phyloP scores from a whole-genome alignment of 2,329 filamentous ascomycete species.

The Aspergillus terreus region DNA sequence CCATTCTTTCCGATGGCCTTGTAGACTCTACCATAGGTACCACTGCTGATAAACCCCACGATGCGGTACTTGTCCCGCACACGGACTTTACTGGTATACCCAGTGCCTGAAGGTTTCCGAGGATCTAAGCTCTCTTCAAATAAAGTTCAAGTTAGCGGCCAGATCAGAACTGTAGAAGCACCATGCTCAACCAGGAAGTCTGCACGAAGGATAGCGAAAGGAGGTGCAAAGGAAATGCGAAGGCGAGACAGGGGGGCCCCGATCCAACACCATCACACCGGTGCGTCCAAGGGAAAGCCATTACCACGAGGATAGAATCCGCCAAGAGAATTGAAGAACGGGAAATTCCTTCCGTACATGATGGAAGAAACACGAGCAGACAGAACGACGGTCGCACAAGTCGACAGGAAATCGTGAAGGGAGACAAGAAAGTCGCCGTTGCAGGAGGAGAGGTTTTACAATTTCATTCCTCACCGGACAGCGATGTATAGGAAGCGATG shows the following conservation, averaged over 20 bases:
- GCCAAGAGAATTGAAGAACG: constrained; percentile 33
- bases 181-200: not conserved
- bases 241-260: not conserved
- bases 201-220: too few relatives aligned
- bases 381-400: constrained; percentile 5
- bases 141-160: constrained; percentile 21
- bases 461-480: not conserved
- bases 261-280: not conserved
- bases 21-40: constrained; percentile 97
- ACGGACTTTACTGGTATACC: constrained; percentile 70
- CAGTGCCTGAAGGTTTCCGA: constrained; percentile 43
- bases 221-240: not conserved
- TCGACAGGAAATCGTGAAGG: not conserved
- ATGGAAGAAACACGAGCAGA: constrained; percentile 19
- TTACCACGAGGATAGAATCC: constrained; percentile 42
- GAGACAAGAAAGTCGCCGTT: constrained; percentile 1
- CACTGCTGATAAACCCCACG: constrained; percentile 95
- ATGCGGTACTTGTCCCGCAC: constrained; percentile 94
- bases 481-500: not conserved
- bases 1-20: constrained; percentile 79
- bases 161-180: not conserved
- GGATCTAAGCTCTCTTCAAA: constrained; percentile 33
- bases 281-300: constrained; percentile 19
- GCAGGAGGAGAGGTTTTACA: constrained; percentile 2
- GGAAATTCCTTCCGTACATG: constrained; percentile 41